Base-by-base conservation (phyloP, 257 asterid species). In the Anisodus tanguticus region DNA sequence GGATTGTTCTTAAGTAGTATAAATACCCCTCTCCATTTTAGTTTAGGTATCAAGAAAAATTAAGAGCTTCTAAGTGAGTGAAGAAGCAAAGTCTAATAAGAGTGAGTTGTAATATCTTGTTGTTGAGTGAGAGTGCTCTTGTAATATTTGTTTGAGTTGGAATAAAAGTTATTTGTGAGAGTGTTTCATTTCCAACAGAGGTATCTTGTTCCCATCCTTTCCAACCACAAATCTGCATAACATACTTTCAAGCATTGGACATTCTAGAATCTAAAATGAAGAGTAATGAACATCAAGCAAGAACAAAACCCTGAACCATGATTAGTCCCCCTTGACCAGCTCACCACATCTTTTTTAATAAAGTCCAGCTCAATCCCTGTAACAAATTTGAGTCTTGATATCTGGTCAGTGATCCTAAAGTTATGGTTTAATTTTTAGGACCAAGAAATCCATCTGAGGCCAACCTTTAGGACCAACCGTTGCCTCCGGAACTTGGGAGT, bases 121-220 rank as follows among this genome's bases (percentile, higher is more conserved):
- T n/a, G n/a, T n/a, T n/a, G n/a, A n/a, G n/a, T n/a, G n/a, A n/a
- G n/a, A n/a, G n/a, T n/a, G n/a, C n/a, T n/a, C n/a, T n/a, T n/a
- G n/a, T n/a, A n/a, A n/a, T n/a, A n/a, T n/a, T n/a, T n/a, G n/a
- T n/a, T n/a, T n/a, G n/a, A n/a, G n/a, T n/a, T n/a, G n/a, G n/a
- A n/a, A n/a, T n/a, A n/a, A n/a, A n/a, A n/a, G n/a, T n/a, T n/a
- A n/a, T n/a, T n/a, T n/a, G n/a, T n/a, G n/a, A n/a, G n/a, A n/a
- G n/a, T n/a, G n/a, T n/a, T n/a, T n/a, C n/a, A n/a, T n/a, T n/a
- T n/a, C n/a, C n/a, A n/a, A n/a, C n/a, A n/a, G n/a, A n/a, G n/a
- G n/a, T n/a, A n/a, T 94, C 98, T 89, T 83, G 89, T 85, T 97
- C 99, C 99, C 98, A 97, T 62, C 91, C 92, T 86, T 97, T 97